Base-by-base conservation (phyloP, 2,329 filamentous ascomycete genomes). In the Penicillium janthinellum region DNA sequence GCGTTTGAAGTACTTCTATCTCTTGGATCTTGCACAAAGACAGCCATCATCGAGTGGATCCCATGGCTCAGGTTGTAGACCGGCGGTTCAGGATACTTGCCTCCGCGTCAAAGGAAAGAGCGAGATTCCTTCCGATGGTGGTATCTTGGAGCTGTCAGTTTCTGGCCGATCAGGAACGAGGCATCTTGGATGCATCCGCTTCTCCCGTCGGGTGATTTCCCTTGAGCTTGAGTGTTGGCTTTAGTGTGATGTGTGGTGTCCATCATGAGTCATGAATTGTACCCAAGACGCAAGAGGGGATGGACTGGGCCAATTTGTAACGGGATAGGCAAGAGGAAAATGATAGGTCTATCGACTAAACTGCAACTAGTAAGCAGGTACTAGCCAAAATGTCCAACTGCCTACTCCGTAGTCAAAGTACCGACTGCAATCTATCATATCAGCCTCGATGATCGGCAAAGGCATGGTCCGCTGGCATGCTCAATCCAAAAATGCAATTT, bases 101-200 rank as follows among this genome's bases (percentile, higher is more conserved):
- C 31, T 25, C 42, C 42, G 41, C 49, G 50, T 35, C 28, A 45
- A 44, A 45, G 45, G 54, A 45, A 60, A 57, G 54, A 35, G 35
- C 15, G 42, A 55, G 44, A 57, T 63, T 63, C 58, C 54, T 60
- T 63, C 54, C 58, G 58, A 57, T 25, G 47, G 52, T 34, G 12
- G 17, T 41, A 47, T n/a, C 50, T 42, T 57, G 28, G 4, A 41
- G 34, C 15, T 31, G 22, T 25, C 14, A 15, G 10, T 10, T 41
- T 47, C 28, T 28, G 12, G 51, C 54, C 20, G 31, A 39, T 63
- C 42, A 58, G 57, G 56, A 62, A 58, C 55, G 20, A 56, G 41
- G 34, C 31, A 62, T 58, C 45, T 28, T 56, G 58, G 42, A 58
- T 54, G 20, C 10, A n/a, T 17, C 34, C 47, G 39, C 17, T 49